Conservation (phyloP, 78 protist genomes). For the Dictyostelium capitatum region DNA sequence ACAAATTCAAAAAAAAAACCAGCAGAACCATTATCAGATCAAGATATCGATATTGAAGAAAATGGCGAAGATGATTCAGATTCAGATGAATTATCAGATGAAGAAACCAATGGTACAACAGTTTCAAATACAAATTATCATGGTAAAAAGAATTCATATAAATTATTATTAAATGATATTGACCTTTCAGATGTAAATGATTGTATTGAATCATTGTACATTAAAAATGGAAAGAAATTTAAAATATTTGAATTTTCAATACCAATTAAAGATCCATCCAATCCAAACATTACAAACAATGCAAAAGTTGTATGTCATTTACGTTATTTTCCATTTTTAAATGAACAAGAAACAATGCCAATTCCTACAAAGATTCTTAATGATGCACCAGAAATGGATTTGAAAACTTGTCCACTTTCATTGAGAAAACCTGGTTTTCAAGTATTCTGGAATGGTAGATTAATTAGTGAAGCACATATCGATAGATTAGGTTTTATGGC, state of each 20-base stretch:
- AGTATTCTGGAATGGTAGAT: constrained; percentile 83
- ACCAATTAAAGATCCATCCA: background rate
- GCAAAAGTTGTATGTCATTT: constrained; percentile 42
- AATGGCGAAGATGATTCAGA: background rate
- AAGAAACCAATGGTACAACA: no score
- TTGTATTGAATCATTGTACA: constrained; percentile 33
- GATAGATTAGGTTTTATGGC: constrained; percentile 67
- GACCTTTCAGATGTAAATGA: constrained; percentile 25
- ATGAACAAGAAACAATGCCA: constrained; percentile 66
- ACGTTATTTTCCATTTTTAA: constrained; percentile 56
- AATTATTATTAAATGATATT: constrained; percentile 15
- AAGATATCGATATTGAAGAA: background rate
- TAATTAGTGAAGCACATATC: constrained; percentile 77
- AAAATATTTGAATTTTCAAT: constrained; percentile 22
- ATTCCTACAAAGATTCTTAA: constrained; percentile 20
- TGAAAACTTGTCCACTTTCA: constrained; percentile 23
- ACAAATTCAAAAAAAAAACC: background rate
- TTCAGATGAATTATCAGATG: background rate
- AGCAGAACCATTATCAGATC: background rate
- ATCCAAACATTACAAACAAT: background rate
- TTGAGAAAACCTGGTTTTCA: constrained; percentile 77
- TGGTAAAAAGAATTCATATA: constrained; percentile 7
- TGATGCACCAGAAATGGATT: background rate
- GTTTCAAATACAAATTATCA: background rate
- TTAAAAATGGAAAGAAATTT: constrained; percentile 29